Percentiles rank a stretch among this genome's conserved stretches.
phyloP scores from a whole-genome alignment of 768 basidiomycete genomes.

The Rhodotorula sphaerocarpa region DNA sequence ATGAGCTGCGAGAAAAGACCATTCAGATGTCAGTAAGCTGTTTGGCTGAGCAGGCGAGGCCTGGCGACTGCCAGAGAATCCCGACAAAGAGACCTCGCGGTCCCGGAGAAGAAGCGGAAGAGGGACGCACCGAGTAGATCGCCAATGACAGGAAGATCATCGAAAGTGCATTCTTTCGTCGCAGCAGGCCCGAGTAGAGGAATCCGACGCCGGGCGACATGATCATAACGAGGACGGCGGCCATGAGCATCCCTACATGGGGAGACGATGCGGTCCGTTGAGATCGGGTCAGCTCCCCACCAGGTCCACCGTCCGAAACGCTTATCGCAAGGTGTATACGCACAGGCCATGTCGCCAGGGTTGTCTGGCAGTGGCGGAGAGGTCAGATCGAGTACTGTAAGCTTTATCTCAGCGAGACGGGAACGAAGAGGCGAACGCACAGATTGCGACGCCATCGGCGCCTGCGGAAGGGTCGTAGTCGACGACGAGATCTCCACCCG shows the following conservation, averaged over 20 bases:
- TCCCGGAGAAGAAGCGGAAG: background rate
- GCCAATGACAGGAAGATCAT: conserved; percentile 45
- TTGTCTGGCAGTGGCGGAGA: background rate
- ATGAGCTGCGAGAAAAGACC: conserved; percentile 10
- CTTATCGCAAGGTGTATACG: too few species aligned
- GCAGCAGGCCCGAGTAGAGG: conserved; percentile 36
- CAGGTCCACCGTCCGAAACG: too few species aligned
- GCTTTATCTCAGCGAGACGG: too few species aligned
- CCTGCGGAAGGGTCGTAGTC: background rate
- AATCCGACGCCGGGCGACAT: conserved; percentile 45
- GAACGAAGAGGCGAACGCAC: background rate
- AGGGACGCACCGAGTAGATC: conserved; percentile 38
- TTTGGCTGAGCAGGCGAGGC: too few species aligned
- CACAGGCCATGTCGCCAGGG: conserved; percentile 12
- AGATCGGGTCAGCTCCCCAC: too few species aligned
- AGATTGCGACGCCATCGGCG: background rate
- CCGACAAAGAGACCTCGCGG: too few species aligned
- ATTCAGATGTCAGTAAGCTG: too few species aligned
- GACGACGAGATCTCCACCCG: background rate
- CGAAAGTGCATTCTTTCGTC: conserved; percentile 48
- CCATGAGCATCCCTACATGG: conserved; percentile 27
- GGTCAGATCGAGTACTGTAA: background rate
- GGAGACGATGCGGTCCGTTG: too few species aligned
- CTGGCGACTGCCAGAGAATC: too few species aligned
- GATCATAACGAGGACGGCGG: conserved; percentile 44